Evolutionary conservation across 768 basidiomycete genomes (phyloP).

Genomic region (Kwoniella bestiolae): DNA sequence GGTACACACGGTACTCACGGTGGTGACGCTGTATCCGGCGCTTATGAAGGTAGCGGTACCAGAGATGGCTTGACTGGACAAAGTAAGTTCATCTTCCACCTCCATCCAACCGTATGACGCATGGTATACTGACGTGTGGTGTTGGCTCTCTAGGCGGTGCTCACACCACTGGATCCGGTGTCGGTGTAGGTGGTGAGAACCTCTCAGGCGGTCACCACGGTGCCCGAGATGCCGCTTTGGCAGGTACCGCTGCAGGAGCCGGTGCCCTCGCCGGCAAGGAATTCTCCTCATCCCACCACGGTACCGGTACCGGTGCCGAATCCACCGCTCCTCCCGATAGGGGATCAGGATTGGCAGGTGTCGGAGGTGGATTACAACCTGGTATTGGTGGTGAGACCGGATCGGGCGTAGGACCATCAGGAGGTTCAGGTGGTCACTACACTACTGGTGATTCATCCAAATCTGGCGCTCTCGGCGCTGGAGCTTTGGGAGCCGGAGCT

Average conservation of each 20-base stretch:
- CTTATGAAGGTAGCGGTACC: constrained; percentile 43
- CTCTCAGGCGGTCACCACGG: constrained; percentile 12
- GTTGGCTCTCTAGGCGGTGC: constrained; percentile 30
- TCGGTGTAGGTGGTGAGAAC: constrained; percentile 43
- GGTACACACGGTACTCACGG: neutral
- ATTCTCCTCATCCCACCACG: neutral
- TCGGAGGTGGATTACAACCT: constrained; percentile 11
- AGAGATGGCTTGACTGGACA: constrained; percentile 45
- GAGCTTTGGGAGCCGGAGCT: constrained; percentile 23
- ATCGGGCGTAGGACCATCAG: constrained; percentile 34
- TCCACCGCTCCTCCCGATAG: constrained; percentile 14
- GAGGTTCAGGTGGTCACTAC: constrained; percentile 23
- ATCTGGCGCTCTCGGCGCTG: constrained; percentile 19
- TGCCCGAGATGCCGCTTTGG: constrained; percentile 27
- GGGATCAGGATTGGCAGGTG: constrained; percentile 20
- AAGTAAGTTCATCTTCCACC: constrained; percentile 36
- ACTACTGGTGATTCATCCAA: constrained; percentile 16
- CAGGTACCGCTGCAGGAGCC: constrained; percentile 39
- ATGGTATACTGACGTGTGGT: neutral
- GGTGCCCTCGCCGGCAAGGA: constrained; percentile 22
- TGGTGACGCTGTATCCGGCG: constrained; percentile 39
- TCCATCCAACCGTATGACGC: neutral
- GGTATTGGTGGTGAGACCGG: constrained; percentile 26
- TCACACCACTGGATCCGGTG: constrained; percentile 43
- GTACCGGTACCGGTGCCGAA: neutral